Percentiles rank a stretch among this genome's conserved stretches.
phyloP scores from a whole-genome alignment of 2,329 filamentous ascomycete genomes.

The Sporothrix phasma region DNA sequence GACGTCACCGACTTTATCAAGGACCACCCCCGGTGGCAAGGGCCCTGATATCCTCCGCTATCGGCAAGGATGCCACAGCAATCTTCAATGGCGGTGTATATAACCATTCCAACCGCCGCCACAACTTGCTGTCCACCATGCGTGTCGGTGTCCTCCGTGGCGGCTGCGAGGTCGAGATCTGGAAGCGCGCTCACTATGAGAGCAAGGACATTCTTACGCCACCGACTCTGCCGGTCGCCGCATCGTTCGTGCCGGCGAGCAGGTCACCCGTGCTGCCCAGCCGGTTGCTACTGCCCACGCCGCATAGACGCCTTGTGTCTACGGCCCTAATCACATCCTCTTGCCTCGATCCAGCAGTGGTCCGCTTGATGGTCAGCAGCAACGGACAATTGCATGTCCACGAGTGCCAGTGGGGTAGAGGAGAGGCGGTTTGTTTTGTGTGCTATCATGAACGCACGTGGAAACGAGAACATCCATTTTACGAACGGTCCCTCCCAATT shows the following conservation, averaged over 20 bases:
- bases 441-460: background rate
- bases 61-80: conserved; percentile 81
- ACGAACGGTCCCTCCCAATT: background rate
- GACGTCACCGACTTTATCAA: conserved; percentile 78
- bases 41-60: conserved; percentile 70
- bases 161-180: conserved; percentile 84
- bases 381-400: background rate
- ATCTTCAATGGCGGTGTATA: conserved; percentile 92
- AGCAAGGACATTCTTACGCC: conserved; percentile 74
- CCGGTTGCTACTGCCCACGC: conserved; percentile 77
- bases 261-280: conserved; percentile 73
- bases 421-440: conserved; percentile 3
- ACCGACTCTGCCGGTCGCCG: conserved; percentile 73
- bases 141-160: conserved; percentile 77
- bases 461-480: background rate
- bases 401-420: background rate
- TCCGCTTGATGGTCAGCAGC: background rate
- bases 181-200: conserved; percentile 77
- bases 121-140: conserved; percentile 84
- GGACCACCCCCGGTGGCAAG: conserved; percentile 83
- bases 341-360: background rate
- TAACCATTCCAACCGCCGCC: conserved; percentile 79
- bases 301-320: conserved; percentile 40
- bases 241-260: conserved; percentile 75
- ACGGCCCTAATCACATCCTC: background rate